Evolutionary conservation across 2,329 filamentous ascomycete genomes (phyloP).

Genomic region (Magnaporthiopsis rhizophila): DNA sequence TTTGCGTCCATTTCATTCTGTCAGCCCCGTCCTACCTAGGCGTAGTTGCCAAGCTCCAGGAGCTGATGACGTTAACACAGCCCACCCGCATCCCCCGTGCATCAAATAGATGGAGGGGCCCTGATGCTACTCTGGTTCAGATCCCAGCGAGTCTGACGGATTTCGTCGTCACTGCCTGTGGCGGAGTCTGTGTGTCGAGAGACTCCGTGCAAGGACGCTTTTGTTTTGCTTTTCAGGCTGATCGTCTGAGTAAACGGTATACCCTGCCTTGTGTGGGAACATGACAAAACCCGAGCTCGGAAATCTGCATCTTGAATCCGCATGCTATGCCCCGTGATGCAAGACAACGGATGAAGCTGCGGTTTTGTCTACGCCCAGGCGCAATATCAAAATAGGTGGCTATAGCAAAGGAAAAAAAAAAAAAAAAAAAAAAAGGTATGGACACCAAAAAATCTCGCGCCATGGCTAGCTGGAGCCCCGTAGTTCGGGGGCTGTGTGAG

Average conservation of each 20-base stretch:
- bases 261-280: background rate
- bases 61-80: background rate
- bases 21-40: background rate
- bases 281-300: background rate
- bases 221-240: background rate
- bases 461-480: background rate
- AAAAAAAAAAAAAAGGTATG: too few species aligned
- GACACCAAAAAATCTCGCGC: too few species aligned
- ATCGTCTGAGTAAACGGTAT: background rate
- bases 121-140: too few species aligned
- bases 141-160: background rate
- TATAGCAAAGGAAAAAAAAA: too few species aligned
- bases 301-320: background rate
- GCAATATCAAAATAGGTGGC: too few species aligned
- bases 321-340: too few species aligned
- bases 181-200: background rate
- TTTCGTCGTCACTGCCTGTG: background rate
- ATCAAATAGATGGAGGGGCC: background rate
- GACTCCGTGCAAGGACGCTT: background rate
- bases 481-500: background rate
- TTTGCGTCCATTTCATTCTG: background rate
- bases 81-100: background rate
- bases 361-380: background rate
- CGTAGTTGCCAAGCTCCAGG: background rate
- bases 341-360: background rate